Evolutionary conservation across 2,329 filamentous ascomycete genomes (phyloP).

Genomic region (Pezicula rhizophila): DNA sequence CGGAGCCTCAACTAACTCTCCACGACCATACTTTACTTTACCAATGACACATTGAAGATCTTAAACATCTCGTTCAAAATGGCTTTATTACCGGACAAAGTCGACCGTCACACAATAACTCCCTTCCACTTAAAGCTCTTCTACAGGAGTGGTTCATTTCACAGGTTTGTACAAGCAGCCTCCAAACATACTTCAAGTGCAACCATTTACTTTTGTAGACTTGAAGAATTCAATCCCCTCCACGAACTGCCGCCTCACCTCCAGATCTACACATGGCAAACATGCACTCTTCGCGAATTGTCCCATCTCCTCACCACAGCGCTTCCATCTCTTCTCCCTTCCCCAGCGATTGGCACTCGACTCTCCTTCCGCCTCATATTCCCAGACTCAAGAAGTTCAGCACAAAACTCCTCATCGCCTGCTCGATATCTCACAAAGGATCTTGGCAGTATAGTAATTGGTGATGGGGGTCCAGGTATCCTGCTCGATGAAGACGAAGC

Average conservation of each 20-base stretch:
- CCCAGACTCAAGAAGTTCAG: constrained; percentile 48
- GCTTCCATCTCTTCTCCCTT: constrained; percentile 63
- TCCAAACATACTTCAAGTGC: constrained; percentile 1
- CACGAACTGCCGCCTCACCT: constrained; percentile 59
- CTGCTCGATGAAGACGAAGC: constrained; percentile 32
- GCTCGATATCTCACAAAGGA: constrained; percentile 72
- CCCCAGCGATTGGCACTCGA: constrained; percentile 72
- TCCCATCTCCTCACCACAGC: constrained; percentile 68
- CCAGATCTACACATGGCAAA: constrained; percentile 80
- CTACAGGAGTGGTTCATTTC: constrained; percentile 68
- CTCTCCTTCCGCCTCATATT: constrained; percentile 85
- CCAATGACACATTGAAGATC: constrained; percentile 10
- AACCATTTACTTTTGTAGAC: constrained; percentile 35
- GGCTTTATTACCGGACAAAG: constrained; percentile 32
- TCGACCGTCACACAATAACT: constrained; percentile 64
- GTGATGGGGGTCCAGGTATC: constrained; percentile 44
- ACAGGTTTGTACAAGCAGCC: constrained; percentile 44
- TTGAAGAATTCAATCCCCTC: constrained; percentile 59
- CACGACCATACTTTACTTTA: constrained; percentile 2
- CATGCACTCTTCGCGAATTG: constrained; percentile 75
- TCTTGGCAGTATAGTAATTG: constrained; percentile 75
- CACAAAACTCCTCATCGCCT: constrained; percentile 29
- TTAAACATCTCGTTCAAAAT: constrained; percentile 20
- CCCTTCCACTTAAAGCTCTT: constrained; percentile 85
- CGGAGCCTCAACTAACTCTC: constrained; percentile 6